A percentile compares a stretch with the other conserved stretches of the same genome.
Conservation (phyloP, 305 asterid genomes). For the Ilex paraguariensis region DNA sequence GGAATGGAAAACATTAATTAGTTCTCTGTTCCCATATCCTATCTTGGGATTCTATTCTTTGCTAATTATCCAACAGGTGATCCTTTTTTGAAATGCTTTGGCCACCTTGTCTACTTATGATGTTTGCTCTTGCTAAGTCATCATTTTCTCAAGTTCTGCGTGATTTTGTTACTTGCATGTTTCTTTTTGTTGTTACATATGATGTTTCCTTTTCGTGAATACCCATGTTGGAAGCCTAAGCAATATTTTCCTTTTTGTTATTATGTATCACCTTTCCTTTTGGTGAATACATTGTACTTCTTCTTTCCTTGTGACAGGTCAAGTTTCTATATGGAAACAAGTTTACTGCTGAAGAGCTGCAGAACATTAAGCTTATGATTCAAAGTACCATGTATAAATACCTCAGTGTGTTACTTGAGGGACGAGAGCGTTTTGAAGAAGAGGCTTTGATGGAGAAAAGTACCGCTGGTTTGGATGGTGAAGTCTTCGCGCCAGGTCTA, state of each 20-base stretch:
- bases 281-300: neutral
- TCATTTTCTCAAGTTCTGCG: too few relatives aligned
- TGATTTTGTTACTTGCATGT: too few relatives aligned
- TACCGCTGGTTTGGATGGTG: slow-evolving; percentile 10
- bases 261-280: slow-evolving; percentile 10
- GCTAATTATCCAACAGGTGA: too few relatives aligned
- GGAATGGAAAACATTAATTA: too few relatives aligned
- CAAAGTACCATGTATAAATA: slow-evolving; percentile 56
- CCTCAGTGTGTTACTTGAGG: slow-evolving; percentile 57
- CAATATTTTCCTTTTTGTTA: slow-evolving; percentile 1
- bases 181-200: too few relatives aligned
- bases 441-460: slow-evolving; percentile 26
- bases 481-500: slow-evolving; percentile 4
- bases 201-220: too few relatives aligned
- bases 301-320: slow-evolving; percentile 36
- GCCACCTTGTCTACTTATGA: too few relatives aligned
- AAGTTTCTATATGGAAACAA: slow-evolving; percentile 48
- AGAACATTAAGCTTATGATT: slow-evolving; percentile 52
- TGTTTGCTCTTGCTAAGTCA: too few relatives aligned
- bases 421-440: slow-evolving; percentile 65
- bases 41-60: too few relatives aligned
- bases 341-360: slow-evolving; percentile 53
- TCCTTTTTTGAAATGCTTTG: too few relatives aligned
- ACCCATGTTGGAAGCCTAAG: too few relatives aligned
- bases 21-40: too few relatives aligned